These are phyloP conservation scores for Heliamphora ciliata DNA, from an alignment of 179 eudicot species.

Conservation along the genomic window DNA sequence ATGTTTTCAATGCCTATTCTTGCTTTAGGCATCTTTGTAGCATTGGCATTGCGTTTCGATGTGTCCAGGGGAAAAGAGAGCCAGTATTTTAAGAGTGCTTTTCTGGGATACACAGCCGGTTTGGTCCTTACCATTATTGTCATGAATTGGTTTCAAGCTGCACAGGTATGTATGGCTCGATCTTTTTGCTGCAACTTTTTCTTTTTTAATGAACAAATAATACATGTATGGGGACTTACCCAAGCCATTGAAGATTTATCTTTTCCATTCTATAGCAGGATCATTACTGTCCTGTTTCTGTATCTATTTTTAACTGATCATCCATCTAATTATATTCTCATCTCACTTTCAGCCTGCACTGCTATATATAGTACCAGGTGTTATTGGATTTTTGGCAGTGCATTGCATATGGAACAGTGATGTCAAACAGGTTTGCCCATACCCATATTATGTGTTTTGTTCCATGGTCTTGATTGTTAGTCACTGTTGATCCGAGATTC, in stretches of 20 bases:
- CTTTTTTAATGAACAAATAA: neutral
- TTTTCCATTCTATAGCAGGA: neutral
- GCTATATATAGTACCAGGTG: constrained; percentile 87
- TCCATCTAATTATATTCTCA: neutral
- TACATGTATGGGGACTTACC: neutral
- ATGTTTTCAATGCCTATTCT: neutral
- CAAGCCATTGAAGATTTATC: neutral
- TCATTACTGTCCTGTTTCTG: neutral
- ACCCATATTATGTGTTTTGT: neutral
- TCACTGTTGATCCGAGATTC: neutral
- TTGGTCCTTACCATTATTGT: constrained; percentile 75
- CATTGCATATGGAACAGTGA: constrained; percentile 91
- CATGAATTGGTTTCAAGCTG: constrained; percentile 99
- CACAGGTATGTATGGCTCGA: constrained; percentile 52
- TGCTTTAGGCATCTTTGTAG: constrained; percentile 81
- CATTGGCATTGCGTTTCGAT: constrained; percentile 93
- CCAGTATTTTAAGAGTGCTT: constrained; percentile 93
- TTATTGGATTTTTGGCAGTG: constrained; percentile 82
- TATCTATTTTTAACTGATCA: neutral
- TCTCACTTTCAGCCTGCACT: constrained; percentile 76
- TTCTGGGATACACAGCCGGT: constrained; percentile 71
- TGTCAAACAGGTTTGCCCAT: constrained; percentile 60
- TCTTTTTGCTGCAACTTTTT: neutral
- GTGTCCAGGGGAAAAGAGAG: constrained; percentile 81
- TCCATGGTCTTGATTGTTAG: neutral